Percentiles rank a stretch among this genome's conserved stretches.
phyloP scores from a whole-genome alignment of 495 filamentous ascomycete species.

The Arthonia radiata region DNA sequence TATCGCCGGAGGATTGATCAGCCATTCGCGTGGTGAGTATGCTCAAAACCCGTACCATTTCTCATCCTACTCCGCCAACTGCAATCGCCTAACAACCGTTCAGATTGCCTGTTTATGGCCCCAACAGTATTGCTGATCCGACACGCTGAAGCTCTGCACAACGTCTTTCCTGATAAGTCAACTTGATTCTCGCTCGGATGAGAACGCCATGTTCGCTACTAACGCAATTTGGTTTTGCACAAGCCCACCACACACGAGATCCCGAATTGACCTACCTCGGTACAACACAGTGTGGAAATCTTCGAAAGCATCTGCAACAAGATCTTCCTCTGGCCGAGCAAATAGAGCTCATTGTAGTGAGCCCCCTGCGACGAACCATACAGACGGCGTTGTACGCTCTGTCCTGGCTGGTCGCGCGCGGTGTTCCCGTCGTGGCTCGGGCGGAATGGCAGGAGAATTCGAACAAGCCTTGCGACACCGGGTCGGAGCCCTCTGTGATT shows the following conservation, averaged over 20 bases:
- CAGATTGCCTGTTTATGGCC: too few relatives aligned
- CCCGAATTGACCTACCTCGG: constrained; percentile 30
- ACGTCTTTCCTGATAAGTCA: constrained; percentile 10
- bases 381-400: constrained; percentile 27
- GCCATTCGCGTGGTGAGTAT: too few relatives aligned
- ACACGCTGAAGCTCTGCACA: constrained; percentile 32
- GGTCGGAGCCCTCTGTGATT: constrained; percentile 19
- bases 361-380: constrained; percentile 31
- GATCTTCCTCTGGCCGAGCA: constrained; percentile 20
- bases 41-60: too few relatives aligned
- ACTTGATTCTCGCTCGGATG: background rate
- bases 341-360: constrained; percentile 29
- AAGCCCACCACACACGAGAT: constrained; percentile 25
- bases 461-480: constrained; percentile 30
- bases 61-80: too few relatives aligned
- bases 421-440: constrained; percentile 25
- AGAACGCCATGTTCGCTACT: constrained; percentile 1
- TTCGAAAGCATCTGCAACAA: constrained; percentile 20
- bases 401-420: constrained; percentile 24
- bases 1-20: too few relatives aligned
- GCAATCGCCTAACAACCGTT: too few relatives aligned
- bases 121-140: constrained; percentile 33
- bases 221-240: constrained; percentile 15
- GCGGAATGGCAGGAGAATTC: constrained; percentile 32
- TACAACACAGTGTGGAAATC: constrained; percentile 21